Base-by-base conservation (phyloP, 2,329 filamentous ascomycete species). In the Ophiostoma sp. region DNA sequence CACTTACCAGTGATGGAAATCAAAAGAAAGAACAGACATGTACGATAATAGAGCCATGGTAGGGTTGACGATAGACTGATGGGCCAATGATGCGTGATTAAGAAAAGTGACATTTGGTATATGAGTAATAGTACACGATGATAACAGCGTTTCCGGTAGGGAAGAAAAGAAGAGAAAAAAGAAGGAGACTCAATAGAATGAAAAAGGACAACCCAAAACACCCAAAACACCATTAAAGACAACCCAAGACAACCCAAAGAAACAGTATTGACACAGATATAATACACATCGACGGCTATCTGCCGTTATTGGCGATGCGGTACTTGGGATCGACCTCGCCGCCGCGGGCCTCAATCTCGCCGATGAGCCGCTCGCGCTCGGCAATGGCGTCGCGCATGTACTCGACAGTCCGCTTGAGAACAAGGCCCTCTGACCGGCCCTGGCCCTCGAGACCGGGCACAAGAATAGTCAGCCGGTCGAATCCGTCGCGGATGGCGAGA, bases 401-500 rank as follows among this genome's bases (percentile, higher is more conserved):
- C 17, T 89, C 87, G 39, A 90, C 86, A 0, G 89, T 90, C 73
- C 85, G 85, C 73, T 89, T 87, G 31, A 97, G 83, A n/a, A 97
- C 92, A 23, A 93, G 83, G 36, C 91, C 92, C 78, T 97, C 93
- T 73, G 92, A 95, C 65, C 93, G 88, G 0, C 91, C 93, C 76
- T 94, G 90, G 0, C 93, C 93, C 75, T 92, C 86, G 69, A 96
- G 84, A 0, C 91, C 92, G 0, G 93, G 93, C 0, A 96, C 92
- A 41, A 96, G 84, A 69, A 89, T 86, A 20, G 91, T 91, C 35
- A 97, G 85, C 44, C 89, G 86, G 78, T 96, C 92, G 78, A 96
- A 96, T 70, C 91, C 92, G 71, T 92, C 88, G 66, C 93, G 86
- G 74, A 97, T 96, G 17, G 90, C 91, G 66, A 76, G 74, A 3